Conservation (phyloP, 2,329 filamentous ascomycete genomes). For the Paecilomyces niveus region DNA sequence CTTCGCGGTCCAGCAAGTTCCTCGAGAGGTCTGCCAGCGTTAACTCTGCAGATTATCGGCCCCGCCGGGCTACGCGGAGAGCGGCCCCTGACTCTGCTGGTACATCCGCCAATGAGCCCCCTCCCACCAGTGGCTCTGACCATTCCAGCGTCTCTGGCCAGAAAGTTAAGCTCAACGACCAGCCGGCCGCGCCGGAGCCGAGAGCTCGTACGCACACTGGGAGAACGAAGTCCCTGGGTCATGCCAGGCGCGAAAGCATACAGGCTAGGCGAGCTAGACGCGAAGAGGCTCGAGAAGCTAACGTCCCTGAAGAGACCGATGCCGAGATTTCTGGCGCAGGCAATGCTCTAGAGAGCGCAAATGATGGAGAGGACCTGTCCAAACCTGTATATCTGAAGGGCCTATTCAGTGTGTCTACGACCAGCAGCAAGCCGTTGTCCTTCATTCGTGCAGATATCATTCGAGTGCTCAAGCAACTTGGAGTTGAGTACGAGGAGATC, state of each 20-base stretch:
- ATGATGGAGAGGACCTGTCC: conserved; percentile 61
- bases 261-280: conserved; percentile 72
- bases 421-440: conserved; percentile 79
- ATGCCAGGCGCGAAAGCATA: conserved; percentile 84
- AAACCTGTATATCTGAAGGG: conserved; percentile 96
- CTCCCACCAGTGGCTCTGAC: conserved; percentile 72
- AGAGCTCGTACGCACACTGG: conserved; percentile 56
- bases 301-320: conserved; percentile 88
- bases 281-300: conserved; percentile 64
- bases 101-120: conserved; percentile 55
- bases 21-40: conserved; percentile 86
- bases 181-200: conserved; percentile 40
- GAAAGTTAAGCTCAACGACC: conserved; percentile 41
- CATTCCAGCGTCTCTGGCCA: conserved; percentile 52
- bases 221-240: conserved; percentile 80
- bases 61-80: conserved; percentile 51
- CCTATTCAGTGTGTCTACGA: conserved; percentile 94
- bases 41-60: conserved; percentile 74
- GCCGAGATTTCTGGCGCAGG: conserved; percentile 59
- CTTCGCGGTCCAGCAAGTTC: conserved; percentile 57
- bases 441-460: conserved; percentile 87
- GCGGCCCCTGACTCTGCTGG: conserved; percentile 48
- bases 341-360: conserved; percentile 43
- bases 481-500: conserved; percentile 88
- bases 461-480: conserved; percentile 76